Evolutionary conservation across 371 early-diverging fungal genomes (phyloP).

Genomic region (Circinella umbellata): DNA sequence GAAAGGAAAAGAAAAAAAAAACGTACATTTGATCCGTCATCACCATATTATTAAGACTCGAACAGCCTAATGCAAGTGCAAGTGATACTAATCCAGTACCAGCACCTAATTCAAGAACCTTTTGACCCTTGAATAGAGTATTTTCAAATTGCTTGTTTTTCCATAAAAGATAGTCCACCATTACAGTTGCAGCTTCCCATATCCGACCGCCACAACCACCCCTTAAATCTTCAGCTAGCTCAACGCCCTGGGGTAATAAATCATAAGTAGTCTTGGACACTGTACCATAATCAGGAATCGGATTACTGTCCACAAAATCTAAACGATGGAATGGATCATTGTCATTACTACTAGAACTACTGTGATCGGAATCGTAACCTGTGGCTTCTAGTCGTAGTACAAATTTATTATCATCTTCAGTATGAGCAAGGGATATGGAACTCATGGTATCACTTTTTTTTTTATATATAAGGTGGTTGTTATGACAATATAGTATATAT

Average conservation of each 20-base stretch:
- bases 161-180: conserved; percentile 50
- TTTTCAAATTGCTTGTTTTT: conserved; percentile 24
- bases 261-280: conserved; percentile 9
- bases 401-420: neutral
- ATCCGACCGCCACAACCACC: conserved; percentile 57
- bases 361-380: conserved; percentile 14
- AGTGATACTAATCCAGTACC: conserved; percentile 57
- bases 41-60: conserved; percentile 28
- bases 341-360: conserved; percentile 6
- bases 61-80: conserved; percentile 40
- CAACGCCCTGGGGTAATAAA: conserved; percentile 11
- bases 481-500: too few species aligned
- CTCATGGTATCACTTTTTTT: neutral
- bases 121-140: conserved; percentile 24
- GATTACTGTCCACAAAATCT: conserved; percentile 7
- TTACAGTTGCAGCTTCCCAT: conserved; percentile 53
- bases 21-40: conserved; percentile 50
- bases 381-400: neutral
- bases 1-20: neutral
- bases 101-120: conserved; percentile 45
- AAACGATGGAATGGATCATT: conserved; percentile 19
- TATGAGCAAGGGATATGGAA: neutral
- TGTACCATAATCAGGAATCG: conserved; percentile 9
- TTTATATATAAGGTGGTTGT: neutral
- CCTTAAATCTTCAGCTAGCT: conserved; percentile 42